A percentile compares a stretch with the other conserved stretches of the same genome.
phyloP scores from a whole-genome alignment of 1,284 basidiomycete species.

The Leccinum cinnamomeum region DNA sequence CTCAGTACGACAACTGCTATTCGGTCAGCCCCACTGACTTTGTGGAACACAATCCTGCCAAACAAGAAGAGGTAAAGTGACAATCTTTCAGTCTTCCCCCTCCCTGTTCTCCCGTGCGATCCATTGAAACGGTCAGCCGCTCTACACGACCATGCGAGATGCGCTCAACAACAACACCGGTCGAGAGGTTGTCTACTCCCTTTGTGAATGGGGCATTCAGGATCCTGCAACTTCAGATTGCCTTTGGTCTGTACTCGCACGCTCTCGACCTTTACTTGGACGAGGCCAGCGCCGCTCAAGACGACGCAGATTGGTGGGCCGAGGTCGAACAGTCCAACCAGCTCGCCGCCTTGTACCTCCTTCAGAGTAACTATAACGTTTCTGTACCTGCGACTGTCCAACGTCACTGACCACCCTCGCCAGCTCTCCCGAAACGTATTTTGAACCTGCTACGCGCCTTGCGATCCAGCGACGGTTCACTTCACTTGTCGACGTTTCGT shows the following conservation, averaged over 20 bases:
- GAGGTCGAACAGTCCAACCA: constrained; percentile 56
- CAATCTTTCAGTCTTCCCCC: neutral
- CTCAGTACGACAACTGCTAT: constrained; percentile 18
- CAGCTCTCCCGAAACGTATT: constrained; percentile 62
- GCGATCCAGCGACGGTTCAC: constrained; percentile 45
- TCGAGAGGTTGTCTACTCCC: constrained; percentile 50
- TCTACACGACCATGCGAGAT: constrained; percentile 10
- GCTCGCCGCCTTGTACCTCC: constrained; percentile 54
- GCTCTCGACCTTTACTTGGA: constrained; percentile 56
- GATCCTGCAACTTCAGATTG: constrained; percentile 46
- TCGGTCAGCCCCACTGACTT: constrained; percentile 5
- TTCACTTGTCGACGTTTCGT: constrained; percentile 49
- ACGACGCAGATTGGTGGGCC: constrained; percentile 76
- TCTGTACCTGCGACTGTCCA: neutral
- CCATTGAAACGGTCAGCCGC: neutral
- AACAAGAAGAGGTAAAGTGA: constrained; percentile 7
- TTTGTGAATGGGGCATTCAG: constrained; percentile 56
- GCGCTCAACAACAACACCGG: constrained; percentile 36
- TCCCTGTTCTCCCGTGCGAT: neutral
- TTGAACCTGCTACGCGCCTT: constrained; percentile 47
- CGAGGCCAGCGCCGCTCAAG: constrained; percentile 63
- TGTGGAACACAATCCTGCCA: neutral
- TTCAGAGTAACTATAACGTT: constrained; percentile 54
- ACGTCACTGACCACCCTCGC: constrained; percentile 10
- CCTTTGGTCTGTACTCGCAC: constrained; percentile 59